Evolutionary conservation across 306 rosid genomes (phyloP).

Genomic region (Datisca glomerata): DNA sequence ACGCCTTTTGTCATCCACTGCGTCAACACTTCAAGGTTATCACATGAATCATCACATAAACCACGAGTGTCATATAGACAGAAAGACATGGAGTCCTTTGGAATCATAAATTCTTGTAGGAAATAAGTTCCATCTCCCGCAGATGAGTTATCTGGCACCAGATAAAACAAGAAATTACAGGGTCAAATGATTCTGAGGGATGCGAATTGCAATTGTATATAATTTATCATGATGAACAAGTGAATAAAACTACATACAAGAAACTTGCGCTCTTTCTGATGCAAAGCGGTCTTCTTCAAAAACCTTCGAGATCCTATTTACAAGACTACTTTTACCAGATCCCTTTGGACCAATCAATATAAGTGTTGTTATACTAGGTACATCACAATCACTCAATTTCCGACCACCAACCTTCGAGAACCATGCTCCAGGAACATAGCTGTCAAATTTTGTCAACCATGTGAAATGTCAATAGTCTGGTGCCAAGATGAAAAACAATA

Average conservation of each 20-base stretch:
- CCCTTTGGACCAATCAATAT: conserved; percentile 71
- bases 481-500: neutral
- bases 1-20: conserved; percentile 81
- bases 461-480: too few relatives aligned
- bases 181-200: neutral
- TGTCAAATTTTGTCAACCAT: conserved; percentile 17
- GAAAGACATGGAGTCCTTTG: conserved; percentile 45
- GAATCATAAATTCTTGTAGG: conserved; percentile 78
- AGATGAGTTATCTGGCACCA: conserved; percentile 46
- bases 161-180: conserved; percentile 3
- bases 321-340: conserved; percentile 86
- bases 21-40: conserved; percentile 32
- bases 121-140: conserved; percentile 66
- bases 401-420: conserved; percentile 33
- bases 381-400: conserved; percentile 46
- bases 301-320: conserved; percentile 64
- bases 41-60: conserved; percentile 33
- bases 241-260: conserved; percentile 36
- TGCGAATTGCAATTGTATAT: neutral
- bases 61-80: conserved; percentile 81
- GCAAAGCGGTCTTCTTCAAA: conserved; percentile 52
- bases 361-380: conserved; percentile 59
- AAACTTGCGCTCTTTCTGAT: conserved; percentile 73
- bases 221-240: neutral
- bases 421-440: conserved; percentile 80